Evolutionary conservation across 106 monocot genomes (phyloP).

Genomic region (Allium cepa): DNA sequence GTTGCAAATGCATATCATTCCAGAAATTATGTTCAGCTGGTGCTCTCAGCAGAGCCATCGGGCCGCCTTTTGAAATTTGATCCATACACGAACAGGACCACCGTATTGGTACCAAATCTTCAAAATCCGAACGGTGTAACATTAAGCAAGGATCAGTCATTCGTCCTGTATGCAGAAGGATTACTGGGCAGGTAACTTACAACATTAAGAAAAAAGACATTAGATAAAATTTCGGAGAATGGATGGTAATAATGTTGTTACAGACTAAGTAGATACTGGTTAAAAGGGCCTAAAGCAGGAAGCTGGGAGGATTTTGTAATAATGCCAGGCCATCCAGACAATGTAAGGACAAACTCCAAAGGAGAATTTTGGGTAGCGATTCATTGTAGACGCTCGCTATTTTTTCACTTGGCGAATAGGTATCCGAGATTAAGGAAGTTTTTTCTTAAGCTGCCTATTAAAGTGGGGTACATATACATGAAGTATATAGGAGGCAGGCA

Average conservation of each 20-base stretch:
- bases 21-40: conserved; percentile 55
- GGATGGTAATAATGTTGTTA: background rate
- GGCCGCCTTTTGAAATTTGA: conserved; percentile 58
- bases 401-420: conserved; percentile 19
- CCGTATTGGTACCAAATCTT: conserved; percentile 32
- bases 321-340: conserved; percentile 59
- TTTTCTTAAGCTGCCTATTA: conserved; percentile 59
- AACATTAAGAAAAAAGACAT: too few species aligned
- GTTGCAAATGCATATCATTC: background rate
- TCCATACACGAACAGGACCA: conserved; percentile 31
- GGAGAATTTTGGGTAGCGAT: conserved; percentile 81
- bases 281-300: conserved; percentile 55
- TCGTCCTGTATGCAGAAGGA: conserved; percentile 42
- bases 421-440: conserved; percentile 49
- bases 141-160: conserved; percentile 53
- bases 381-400: conserved; percentile 34
- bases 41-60: conserved; percentile 35
- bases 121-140: conserved; percentile 64
- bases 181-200: conserved; percentile 25
- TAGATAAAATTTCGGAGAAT: too few species aligned
- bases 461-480: conserved; percentile 45
- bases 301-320: conserved; percentile 33
- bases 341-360: conserved; percentile 51
- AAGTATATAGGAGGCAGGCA: conserved; percentile 50
- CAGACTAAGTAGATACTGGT: conserved; percentile 52